Conservation (phyloP, 2,329 filamentous ascomycete species). For the Aspergillus neoniger region DNA sequence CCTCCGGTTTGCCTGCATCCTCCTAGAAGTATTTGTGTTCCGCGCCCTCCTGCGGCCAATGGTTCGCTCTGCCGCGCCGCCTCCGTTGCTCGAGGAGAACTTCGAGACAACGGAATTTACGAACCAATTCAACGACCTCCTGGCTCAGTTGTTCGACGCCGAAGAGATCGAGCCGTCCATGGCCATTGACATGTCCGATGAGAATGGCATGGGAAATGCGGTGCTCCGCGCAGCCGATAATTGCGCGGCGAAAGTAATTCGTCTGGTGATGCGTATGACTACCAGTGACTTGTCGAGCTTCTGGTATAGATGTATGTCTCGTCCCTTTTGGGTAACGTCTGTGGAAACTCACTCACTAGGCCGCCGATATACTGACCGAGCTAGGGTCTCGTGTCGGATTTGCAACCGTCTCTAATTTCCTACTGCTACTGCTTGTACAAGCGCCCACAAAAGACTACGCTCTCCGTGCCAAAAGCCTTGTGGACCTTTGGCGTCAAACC, state of each 20-base stretch:
- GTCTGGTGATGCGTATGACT: conserved; percentile 30
- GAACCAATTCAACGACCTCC: conserved; percentile 24
- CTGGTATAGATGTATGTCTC: conserved; percentile 37
- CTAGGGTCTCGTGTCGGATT: conserved; percentile 37
- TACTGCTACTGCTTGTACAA: conserved; percentile 35
- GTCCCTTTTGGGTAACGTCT: no score
- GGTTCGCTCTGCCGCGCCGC: conserved; percentile 31
- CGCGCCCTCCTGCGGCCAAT: conserved; percentile 37
- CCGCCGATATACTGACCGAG: background rate
- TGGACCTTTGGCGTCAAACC: conserved; percentile 33
- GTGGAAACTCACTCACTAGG: background rate
- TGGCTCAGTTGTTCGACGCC: conserved; percentile 27
- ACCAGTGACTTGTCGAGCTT: conserved; percentile 32
- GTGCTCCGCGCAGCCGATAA: conserved; percentile 34
- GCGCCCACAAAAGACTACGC: conserved; percentile 32
- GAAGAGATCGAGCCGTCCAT: conserved; percentile 27
- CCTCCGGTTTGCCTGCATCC: conserved; percentile 39
- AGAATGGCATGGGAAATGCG: conserved; percentile 28
- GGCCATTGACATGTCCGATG: conserved; percentile 26
- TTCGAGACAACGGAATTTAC: background rate
- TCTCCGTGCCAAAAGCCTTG: conserved; percentile 27
- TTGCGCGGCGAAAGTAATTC: conserved; percentile 34
- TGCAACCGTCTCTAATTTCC: conserved; percentile 38
- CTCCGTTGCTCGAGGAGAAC: conserved; percentile 26
- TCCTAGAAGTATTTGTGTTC: conserved; percentile 39